Base-by-base conservation (phyloP, 305 asterid species). In the Fraxinus greggii region DNA sequence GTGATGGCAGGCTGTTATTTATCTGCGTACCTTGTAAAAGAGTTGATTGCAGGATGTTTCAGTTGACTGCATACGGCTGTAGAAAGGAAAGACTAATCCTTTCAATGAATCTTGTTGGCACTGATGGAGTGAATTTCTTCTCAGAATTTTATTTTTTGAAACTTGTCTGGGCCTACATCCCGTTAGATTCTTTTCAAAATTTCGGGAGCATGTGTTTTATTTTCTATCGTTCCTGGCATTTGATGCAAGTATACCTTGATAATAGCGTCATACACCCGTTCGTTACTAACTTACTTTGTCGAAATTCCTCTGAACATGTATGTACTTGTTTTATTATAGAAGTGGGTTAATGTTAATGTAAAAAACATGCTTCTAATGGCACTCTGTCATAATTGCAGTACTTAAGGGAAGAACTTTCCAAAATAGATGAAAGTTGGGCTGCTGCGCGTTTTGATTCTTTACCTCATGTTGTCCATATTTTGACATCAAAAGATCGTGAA, bases 391-490 rank as follows among this genome's bases (percentile, higher is more conserved):
- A 75, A 85, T 82, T 87, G 91, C 96, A 97, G 99, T 89, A 90
- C 83, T 80, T 95, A 80, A 93, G 90, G 92, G 95, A 92, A 89
- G 98, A 97, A 80, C 95, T 97, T 85, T 86, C 93, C 73, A 95
- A 85, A 88, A 89, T 97, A 90, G 97, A 97, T 81, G 98, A 97
- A 86, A 93, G 93, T 88, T 97, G 99, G 99, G 89, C 93, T 80
- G 92, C 95, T 78, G 97, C 99, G 4, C 98, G 99, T 70, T 97
- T 97, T 78, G 99, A 97, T 89, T 91, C 98, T 59, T 89, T 97
- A 75, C 99, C 99, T 81, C 98, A 97, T 73, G 99, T 97, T 59
- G 99, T 97, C 85, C 99, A 93, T 89, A 93, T 97, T 86, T 89
- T 97, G 88, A 97, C 98, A 76, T 93, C 99, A 78, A 93, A 95